These are phyloP conservation scores for Mycena latifolia DNA, from an alignment of 768 basidiomycete genomes.

Conservation along the genomic window DNA sequence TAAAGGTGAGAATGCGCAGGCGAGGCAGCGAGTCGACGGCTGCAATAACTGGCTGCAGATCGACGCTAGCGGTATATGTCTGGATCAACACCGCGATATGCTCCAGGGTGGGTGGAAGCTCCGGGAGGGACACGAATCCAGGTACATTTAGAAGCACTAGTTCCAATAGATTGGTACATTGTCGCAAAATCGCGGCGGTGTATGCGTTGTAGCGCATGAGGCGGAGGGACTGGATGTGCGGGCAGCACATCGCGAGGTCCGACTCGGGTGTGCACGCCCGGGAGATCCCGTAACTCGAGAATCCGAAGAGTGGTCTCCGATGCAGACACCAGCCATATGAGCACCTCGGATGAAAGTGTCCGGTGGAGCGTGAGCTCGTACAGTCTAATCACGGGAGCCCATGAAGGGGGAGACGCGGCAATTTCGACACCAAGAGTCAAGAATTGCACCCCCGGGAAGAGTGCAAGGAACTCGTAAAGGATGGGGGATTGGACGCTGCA, in stretches of 20 bases:
- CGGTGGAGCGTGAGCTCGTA: slow-evolving; percentile 58
- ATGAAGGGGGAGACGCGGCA: slow-evolving; percentile 45
- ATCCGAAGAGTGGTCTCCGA: slow-evolving; percentile 52
- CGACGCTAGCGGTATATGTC: slow-evolving; percentile 36
- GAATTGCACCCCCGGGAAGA: slow-evolving; percentile 53
- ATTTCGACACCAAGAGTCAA: slow-evolving; percentile 54
- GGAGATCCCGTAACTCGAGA: slow-evolving; percentile 54
- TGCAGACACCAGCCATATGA: slow-evolving; percentile 54
- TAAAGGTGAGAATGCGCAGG: slow-evolving; percentile 53
- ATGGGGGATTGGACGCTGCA: slow-evolving; percentile 58
- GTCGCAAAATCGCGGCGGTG: slow-evolving; percentile 47
- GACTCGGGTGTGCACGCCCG: slow-evolving; percentile 40
- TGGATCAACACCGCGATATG: slow-evolving; percentile 54
- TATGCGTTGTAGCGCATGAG: slow-evolving; percentile 49
- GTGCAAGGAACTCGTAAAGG: slow-evolving; percentile 54
- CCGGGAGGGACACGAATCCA: slow-evolving; percentile 45
- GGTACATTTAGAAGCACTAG: slow-evolving; percentile 53
- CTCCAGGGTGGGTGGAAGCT: slow-evolving; percentile 52
- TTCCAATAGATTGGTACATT: slow-evolving; percentile 55
- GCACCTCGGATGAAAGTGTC: slow-evolving; percentile 41
- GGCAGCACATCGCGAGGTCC: slow-evolving; percentile 45
- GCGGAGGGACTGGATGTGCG: slow-evolving; percentile 57
- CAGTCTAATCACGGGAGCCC: slow-evolving; percentile 40
- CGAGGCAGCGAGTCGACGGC: slow-evolving; percentile 48
- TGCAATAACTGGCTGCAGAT: slow-evolving; percentile 44